phyloP scores from a whole-genome alignment of 2,329 filamentous ascomycete genomes.

The Orbilia ellipsospora region DNA sequence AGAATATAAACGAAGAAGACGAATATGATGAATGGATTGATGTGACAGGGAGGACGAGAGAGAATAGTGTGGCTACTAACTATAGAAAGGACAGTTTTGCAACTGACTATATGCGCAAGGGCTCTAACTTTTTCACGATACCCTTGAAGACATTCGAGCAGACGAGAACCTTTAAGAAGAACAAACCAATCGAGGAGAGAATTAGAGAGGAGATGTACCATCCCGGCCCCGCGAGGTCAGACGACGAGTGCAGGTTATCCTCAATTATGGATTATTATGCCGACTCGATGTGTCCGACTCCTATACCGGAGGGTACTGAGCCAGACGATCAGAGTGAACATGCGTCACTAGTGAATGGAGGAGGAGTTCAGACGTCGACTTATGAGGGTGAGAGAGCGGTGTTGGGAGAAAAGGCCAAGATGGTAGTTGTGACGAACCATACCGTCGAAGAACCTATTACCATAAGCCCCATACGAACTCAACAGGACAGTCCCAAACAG shows the following conservation, averaged over 20 bases:
- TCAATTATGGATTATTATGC: slow-evolving; percentile 49
- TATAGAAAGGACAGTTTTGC: too few species aligned
- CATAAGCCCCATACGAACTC: not conserved
- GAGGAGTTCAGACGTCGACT: slow-evolving; percentile 18
- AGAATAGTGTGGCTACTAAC: slow-evolving; percentile 2
- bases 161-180: not conserved
- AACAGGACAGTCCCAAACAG: slow-evolving; percentile 1
- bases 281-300: slow-evolving; percentile 25
- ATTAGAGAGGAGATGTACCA: slow-evolving; percentile 50
- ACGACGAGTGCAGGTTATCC: slow-evolving; percentile 44
- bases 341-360: slow-evolving; percentile 9
- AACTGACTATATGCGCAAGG: not conserved
- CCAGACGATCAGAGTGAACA: slow-evolving; percentile 37
- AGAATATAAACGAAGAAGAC: not conserved
- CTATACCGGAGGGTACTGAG: slow-evolving; percentile 13
- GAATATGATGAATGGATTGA: slow-evolving; percentile 17
- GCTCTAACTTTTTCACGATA: slow-evolving; percentile 27
- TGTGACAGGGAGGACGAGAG: not conserved
- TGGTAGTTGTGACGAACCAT: slow-evolving; percentile 3
- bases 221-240: slow-evolving; percentile 34
- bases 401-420: slow-evolving; percentile 20
- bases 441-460: slow-evolving; percentile 24
- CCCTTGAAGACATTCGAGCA: slow-evolving; percentile 40
- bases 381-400: slow-evolving; percentile 9
- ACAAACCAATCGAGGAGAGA: slow-evolving; percentile 24